Base-by-base conservation (phyloP, 345 rosid genomes). In the Lumnitzera racemosa region DNA sequence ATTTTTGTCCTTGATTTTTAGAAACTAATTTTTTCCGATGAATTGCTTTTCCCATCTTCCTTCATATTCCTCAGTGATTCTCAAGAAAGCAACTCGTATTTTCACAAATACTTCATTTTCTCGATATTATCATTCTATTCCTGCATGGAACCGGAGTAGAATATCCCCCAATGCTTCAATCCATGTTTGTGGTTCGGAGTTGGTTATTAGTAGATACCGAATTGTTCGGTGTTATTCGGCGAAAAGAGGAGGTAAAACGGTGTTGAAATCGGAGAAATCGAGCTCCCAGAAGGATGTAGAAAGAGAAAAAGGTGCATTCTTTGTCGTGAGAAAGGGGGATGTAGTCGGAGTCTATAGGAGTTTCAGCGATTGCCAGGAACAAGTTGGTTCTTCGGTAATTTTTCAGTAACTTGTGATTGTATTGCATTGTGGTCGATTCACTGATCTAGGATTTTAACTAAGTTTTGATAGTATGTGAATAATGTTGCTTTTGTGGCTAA, bases 321-420 rank as follows among this genome's bases (percentile, higher is more conserved):
- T 78, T 48, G 84, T 94, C 27, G 95, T 94, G 61, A 60, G 97
- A 75, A 94, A 94, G 73, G 96, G 97, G 67, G 91, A 90, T 56
- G 49, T 83, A 47, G 84, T 86, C 59, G 97, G 95, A 36, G 80
- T 90, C 58, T 90, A 83, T 65, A 81, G 78, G 71, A 85, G 71
- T 58, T 71, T 90, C 49, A 48, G 58, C 50, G 95, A 88, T 59
- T 90, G 97, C 62, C 90, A 78, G 59, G 85, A 91, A 64, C 99
- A 94, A 81, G 78, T 79, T 62, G 96, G 97, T 61, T 81, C 85
- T 17, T 92, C 96, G 73, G 99, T 89, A 70, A 46, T 71, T 55
- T 52, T 61, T 46, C 17, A 59, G 31, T 36, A 36, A 36, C 43
- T 36, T 36, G 43, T 9, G 11, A 36, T 9, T 36, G 10, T 36